phyloP scores from a whole-genome alignment of 805 yeast genomes.

The Saturnispora silvae region DNA sequence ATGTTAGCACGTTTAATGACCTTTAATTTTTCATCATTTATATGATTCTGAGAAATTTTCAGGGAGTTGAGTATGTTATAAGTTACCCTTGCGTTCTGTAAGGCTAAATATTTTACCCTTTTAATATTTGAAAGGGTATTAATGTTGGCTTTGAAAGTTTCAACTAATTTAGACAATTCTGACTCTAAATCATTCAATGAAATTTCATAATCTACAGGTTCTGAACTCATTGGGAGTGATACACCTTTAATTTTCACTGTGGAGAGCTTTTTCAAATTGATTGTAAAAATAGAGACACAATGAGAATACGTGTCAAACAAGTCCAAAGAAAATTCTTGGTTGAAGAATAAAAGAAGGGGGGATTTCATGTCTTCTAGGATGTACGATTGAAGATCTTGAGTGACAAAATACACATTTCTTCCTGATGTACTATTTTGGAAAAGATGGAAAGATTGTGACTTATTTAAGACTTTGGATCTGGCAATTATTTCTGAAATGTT shows the following conservation, averaged over 20 bases:
- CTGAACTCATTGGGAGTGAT: constrained; percentile 15
- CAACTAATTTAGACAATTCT: constrained; percentile 26
- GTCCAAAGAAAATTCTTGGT: constrained; percentile 33
- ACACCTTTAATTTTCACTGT: neutral
- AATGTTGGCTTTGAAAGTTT: neutral
- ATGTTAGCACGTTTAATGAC: constrained; percentile 10
- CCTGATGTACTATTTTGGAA: constrained; percentile 37
- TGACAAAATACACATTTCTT: constrained; percentile 44
- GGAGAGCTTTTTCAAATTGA: constrained; percentile 12
- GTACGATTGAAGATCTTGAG: constrained; percentile 51
- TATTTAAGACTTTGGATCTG: constrained; percentile 64
- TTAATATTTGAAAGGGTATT: constrained; percentile 23
- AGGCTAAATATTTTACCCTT: constrained; percentile 20
- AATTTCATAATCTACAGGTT: constrained; percentile 19
- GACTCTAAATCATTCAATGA: constrained; percentile 25
- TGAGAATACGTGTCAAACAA: constrained; percentile 23
- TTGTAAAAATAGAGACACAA: constrained; percentile 17
- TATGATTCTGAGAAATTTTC: neutral
- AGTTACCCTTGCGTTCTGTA: constrained; percentile 21
- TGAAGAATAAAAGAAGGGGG: constrained; percentile 56
- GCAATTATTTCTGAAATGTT: constrained; percentile 47
- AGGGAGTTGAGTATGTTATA: constrained; percentile 8
- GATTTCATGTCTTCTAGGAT: constrained; percentile 46
- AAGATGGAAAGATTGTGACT: constrained; percentile 78
- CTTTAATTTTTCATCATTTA: neutral